phyloP scores from a whole-genome alignment of 2,329 filamentous ascomycete genomes.

The Hirsutella rhossiliensis region DNA sequence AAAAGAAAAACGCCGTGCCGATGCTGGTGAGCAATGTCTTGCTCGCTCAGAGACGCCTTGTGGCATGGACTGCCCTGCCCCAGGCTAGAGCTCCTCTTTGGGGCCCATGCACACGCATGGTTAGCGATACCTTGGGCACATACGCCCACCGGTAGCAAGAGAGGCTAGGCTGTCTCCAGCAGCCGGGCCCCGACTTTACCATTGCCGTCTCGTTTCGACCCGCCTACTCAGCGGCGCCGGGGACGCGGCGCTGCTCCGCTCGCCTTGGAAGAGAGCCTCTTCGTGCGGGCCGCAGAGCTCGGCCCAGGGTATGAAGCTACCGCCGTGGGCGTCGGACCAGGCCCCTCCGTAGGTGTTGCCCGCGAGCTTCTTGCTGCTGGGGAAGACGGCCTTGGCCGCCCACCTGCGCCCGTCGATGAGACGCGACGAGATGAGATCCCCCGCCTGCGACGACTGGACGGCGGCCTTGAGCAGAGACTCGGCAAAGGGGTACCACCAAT shows the following conservation, averaged over 20 bases:
- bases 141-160: background rate
- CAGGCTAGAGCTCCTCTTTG: background rate
- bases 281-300: conserved; percentile 15
- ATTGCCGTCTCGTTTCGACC: background rate
- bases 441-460: conserved; percentile 11
- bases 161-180: background rate
- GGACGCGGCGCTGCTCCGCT: background rate
- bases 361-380: background rate
- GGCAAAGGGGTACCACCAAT: conserved; percentile 26
- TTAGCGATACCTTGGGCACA: background rate
- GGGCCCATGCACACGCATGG: background rate
- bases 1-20: background rate
- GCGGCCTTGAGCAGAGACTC: conserved; percentile 16
- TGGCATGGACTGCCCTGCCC: background rate
- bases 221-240: background rate
- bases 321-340: conserved; percentile 10
- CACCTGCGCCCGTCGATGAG: conserved; percentile 20
- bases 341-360: conserved; percentile 11
- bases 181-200: background rate
- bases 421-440: conserved; percentile 11
- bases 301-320: conserved; percentile 13
- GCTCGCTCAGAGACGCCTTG: background rate
- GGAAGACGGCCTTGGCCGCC: conserved; percentile 10
- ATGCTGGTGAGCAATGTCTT: background rate
- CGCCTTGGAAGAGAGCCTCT: conserved; percentile 11